Evolutionary conservation across 176 grass and related monocot genomes (phyloP), one percentile per base, ranked within the genome.

Genomic region (Hsuehochloa calcarea): DNA sequence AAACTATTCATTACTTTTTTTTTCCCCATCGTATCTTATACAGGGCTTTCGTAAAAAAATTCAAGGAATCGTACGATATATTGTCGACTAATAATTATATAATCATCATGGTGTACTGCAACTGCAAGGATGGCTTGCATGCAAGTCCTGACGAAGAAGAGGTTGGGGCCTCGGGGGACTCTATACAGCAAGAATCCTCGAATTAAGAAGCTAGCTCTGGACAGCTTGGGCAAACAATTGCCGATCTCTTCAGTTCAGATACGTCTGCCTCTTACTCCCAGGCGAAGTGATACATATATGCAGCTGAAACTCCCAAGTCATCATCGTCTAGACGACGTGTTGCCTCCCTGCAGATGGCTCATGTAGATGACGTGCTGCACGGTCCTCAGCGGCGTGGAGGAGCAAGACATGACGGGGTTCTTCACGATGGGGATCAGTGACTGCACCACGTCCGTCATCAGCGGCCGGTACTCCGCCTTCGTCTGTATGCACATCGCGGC

Each of bases 371-470:
- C 64, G 26, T 92, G 87, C 4, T 90, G 85, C 38, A 72, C 37
- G 19, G 75, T 67, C 52, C 83, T 88, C 49, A 84, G 41, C 41
- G 93, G 88, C 55, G 90, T 95, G 34, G 90, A 88, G 50, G 90
- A 70, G 88, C 83, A 86, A 8, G 88, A 88, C 17, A 85, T 61
- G 20, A 20, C 37, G 8, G 81, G 78, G 70, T 81, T 92, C 73
- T 86, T 95, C 12, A 93, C 91, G 75, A 99, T 90, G 60, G 96
- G 96, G 81, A 99, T 92, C 70, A 99, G 88, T 52, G 96, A 99
- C 78, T 99, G 96, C 87, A 96, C 93, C 56, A 99, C 88, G 44
- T 99, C 96, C 43, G 93, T 96, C 96, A 99, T 99, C n/a, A 99
- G 84, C 41, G 93, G 96, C 84, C 96, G 86, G 87, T 99, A 99